Base-by-base conservation (phyloP, 1,284 basidiomycete genomes). In the Termitomyces sp. region DNA sequence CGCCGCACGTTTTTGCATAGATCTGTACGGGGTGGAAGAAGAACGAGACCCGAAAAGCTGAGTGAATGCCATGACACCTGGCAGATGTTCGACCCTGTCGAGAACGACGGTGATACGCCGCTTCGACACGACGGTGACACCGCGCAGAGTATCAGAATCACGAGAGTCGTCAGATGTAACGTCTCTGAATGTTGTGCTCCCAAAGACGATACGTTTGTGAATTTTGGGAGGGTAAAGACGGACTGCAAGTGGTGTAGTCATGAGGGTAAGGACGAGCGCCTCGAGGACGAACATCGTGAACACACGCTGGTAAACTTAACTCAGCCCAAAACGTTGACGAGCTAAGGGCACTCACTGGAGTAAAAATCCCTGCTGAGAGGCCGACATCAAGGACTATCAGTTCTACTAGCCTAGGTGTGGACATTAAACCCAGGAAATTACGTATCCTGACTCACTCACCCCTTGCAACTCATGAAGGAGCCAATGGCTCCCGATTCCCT, bases 321-420 rank as follows among this genome's bases (percentile, higher is more conserved):
- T 54, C 4, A 38, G 28, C 13, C 54, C 47, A 41, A 54, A 58
- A 33, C 52, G 53, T 2, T 26, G 6, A 28, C 5, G 17, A 24
- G 6, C 43, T 26, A 36, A 48, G 30, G 50, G 51, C 3, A 62
- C 69, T 26, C 62, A 77, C 77, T 54, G 69, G 77, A 38, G 90
- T 84, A 51, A 99, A 78, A 62, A 98, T 94, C 0, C 81, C 79
- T 0, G 94, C 94, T 7, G 78, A 73, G 8, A 95, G 76, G 40
- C 95, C 96, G 61, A 98, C 90, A 65, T 99, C 98, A 62, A 98
- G 84, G 10, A 98, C 95, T 62, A 98, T 97, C 45, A 97, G 80
- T 66, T 94, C 92, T 88, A 53, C 26, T 21, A 31, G n/a, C 34
- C 48, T 54, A 36, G 7, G n/a, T 13, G 54, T 4, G 31, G 49